phyloP scores from a whole-genome alignment of 306 rosid species.

The Gastrolobium villosum region DNA sequence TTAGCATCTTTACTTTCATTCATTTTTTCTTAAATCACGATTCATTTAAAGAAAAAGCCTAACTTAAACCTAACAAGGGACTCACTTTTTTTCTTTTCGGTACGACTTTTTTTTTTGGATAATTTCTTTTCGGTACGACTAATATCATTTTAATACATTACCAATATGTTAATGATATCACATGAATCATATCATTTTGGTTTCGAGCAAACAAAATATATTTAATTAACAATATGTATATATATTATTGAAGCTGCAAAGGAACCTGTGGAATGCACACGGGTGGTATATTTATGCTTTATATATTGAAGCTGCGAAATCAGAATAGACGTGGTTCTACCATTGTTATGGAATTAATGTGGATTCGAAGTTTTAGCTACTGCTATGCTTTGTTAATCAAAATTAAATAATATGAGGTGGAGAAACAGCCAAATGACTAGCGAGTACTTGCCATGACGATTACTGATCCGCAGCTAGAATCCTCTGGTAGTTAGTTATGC shows the following conservation, averaged over 20 bases:
- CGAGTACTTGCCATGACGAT: background rate
- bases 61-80: background rate
- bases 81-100: background rate
- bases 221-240: too few relatives aligned
- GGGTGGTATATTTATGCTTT: too few relatives aligned
- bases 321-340: too few relatives aligned
- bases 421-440: background rate
- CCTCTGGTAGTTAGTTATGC: conserved; percentile 29
- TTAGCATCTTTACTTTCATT: background rate
- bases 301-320: too few relatives aligned
- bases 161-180: background rate
- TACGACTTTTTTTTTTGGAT: too few relatives aligned
- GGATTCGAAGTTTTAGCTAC: too few relatives aligned
- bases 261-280: too few relatives aligned
- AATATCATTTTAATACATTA: background rate
- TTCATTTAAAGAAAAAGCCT: background rate
- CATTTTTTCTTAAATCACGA: background rate
- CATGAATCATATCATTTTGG: background rate
- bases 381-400: background rate
- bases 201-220: background rate
- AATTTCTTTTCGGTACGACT: background rate
- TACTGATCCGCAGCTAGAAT: background rate
- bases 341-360: too few relatives aligned
- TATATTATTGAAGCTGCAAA: too few relatives aligned
- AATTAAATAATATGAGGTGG: background rate